These are phyloP conservation scores for Cupressus sempervirens DNA, from an alignment of 75 land plant genomes.

Conservation along the genomic window DNA sequence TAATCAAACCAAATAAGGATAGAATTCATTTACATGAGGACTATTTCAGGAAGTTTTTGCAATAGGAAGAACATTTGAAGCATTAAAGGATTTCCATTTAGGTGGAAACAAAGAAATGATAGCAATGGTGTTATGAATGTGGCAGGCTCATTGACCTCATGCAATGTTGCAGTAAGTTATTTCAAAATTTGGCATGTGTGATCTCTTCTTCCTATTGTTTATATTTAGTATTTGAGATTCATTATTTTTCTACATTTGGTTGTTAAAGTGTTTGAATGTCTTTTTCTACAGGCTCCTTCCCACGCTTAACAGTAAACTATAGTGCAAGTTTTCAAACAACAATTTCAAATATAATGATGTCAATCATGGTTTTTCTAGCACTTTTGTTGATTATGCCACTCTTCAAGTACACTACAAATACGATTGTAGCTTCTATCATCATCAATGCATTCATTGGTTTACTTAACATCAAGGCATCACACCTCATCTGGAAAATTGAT, in stretches of 20 bases:
- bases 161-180: constrained; percentile 79
- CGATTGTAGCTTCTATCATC: constrained; percentile 73
- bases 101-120: constrained; percentile 99
- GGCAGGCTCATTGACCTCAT: constrained; percentile 79
- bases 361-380: constrained; percentile 56
- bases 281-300: constrained; percentile 24
- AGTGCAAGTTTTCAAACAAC: constrained; percentile 79
- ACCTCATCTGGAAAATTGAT: constrained; percentile 75
- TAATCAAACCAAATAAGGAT: neutral
- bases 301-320: constrained; percentile 83
- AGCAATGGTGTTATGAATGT: constrained; percentile 85
- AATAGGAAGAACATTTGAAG: constrained; percentile 89
- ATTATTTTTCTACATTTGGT: neutral
- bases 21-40: neutral
- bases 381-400: constrained; percentile 71
- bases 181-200: neutral
- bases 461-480: constrained; percentile 56
- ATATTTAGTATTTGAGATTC: neutral
- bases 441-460: constrained; percentile 73
- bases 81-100: constrained; percentile 67
- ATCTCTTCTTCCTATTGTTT: neutral
- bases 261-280: neutral
- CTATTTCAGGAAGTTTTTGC: constrained; percentile 70
- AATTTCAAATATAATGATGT: constrained; percentile 80
- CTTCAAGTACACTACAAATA: constrained; percentile 87